phyloP scores from a whole-genome alignment of 306 rosid genomes.

The Glycine latifolia region DNA sequence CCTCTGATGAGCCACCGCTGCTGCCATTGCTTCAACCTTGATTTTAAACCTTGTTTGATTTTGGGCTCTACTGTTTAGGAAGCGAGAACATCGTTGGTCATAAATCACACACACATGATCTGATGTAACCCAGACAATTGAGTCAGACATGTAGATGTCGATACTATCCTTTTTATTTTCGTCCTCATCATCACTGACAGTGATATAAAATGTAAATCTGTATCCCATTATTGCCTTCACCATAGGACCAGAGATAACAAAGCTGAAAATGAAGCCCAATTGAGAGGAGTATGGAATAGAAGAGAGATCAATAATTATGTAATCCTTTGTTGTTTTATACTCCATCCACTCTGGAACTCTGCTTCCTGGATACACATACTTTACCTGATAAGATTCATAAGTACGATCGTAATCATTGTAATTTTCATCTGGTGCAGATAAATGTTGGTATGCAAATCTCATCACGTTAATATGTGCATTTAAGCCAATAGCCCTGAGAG shows the following conservation, averaged over 20 bases:
- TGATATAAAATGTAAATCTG: neutral
- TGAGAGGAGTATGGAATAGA: neutral
- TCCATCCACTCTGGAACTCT: neutral
- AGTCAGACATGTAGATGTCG: neutral
- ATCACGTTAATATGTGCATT: constrained; percentile 21
- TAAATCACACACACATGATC: constrained; percentile 18
- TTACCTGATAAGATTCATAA: neutral
- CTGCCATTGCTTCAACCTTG: neutral
- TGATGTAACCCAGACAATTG: neutral
- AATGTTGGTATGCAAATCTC: constrained; percentile 6
- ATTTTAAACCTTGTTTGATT: neutral
- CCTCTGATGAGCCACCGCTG: neutral
- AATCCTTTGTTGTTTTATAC: neutral
- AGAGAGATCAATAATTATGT: constrained; percentile 37
- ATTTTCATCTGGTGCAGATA: neutral
- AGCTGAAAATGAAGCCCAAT: constrained; percentile 22
- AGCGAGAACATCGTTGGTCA: constrained; percentile 19
- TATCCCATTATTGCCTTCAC: neutral
- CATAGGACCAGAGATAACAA: neutral
- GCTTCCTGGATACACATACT: constrained; percentile 26
- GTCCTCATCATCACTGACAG: neutral
- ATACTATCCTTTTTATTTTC: neutral
- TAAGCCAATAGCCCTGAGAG: constrained; percentile 5
- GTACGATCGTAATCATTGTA: neutral
- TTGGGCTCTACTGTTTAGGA: neutral